Evolutionary conservation across 306 rosid species (phyloP).

Genomic region (Pueraria montana): DNA sequence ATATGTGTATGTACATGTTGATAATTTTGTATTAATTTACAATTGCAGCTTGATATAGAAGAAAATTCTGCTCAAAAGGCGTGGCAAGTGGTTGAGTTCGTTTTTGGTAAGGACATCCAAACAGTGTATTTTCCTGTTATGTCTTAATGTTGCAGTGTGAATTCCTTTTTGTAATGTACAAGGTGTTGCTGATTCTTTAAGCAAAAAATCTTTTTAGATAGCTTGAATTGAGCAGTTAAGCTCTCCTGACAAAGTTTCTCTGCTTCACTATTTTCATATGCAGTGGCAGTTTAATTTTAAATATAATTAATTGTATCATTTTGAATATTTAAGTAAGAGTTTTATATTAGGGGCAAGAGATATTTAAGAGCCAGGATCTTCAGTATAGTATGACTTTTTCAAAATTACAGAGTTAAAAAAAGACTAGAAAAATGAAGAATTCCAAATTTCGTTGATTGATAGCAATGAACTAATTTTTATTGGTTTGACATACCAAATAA

Average conservation of each 20-base stretch:
- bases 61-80: constrained; percentile 76
- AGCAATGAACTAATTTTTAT: background rate
- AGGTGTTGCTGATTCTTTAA: constrained; percentile 32
- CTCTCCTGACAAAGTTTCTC: constrained; percentile 21
- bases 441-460: background rate
- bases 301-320: constrained; percentile 2
- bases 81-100: constrained; percentile 89
- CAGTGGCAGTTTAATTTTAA: background rate
- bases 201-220: constrained; percentile 10
- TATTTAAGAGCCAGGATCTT: background rate
- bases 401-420: background rate
- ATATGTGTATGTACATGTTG: constrained; percentile 7
- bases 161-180: constrained; percentile 19
- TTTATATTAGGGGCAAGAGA: background rate
- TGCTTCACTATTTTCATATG: constrained; percentile 35
- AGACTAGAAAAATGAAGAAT: constrained; percentile 21
- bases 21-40: constrained; percentile 44
- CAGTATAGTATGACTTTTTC: background rate
- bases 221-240: constrained; percentile 24
- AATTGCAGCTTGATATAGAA: constrained; percentile 89
- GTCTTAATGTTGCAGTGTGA: constrained; percentile 14
- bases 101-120: constrained; percentile 76
- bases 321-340: background rate
- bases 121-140: constrained; percentile 25
- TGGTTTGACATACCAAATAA: background rate